Base-by-base conservation (phyloP, 306 rosid species). In the Geum urbanum region DNA sequence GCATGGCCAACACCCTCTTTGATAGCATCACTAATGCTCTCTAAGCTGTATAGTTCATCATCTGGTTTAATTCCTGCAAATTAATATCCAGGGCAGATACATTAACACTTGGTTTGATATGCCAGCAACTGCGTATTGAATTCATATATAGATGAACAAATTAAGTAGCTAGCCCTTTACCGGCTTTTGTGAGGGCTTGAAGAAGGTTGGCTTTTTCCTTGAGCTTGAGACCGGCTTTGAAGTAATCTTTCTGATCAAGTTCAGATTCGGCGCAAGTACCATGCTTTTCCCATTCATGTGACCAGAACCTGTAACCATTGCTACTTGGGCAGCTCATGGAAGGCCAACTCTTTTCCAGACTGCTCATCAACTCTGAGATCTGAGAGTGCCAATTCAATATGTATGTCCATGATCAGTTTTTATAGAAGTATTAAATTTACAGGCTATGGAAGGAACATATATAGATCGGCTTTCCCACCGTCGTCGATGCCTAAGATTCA, bases 241-340 rank as follows among this genome's bases (percentile, higher is more conserved):
- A 92, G 76, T 90, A 92, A 0, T 76, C 90, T 5, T 54, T 84
- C 51, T 88, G 95, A 50, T 88, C 91, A 8, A 90, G 81, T 43
- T 80, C 87, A 0, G 98, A 87, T 68, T 85, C 85, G 3, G 91
- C 52, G n/a, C 96, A 92, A 4, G 98, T 92, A 0, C 96, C 98
- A 24, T 90, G 96, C 63, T 92, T 92, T 47, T 88, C 83, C 98
- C 98, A 92, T 71, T 89, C 96, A 4, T 90, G 95, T n/a, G 96
- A 76, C 96, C 96, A 92, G 53, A 89, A 92, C 71, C 88, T 83
- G 16, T 76, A 5, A 3, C 89, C 92, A 20, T 87, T 85, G 85
- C 98, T 86, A 51, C 98, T 90, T 13, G 96, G 96, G 82, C 98
- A 90, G 72, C 92, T 88, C 16, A 92, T 74, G 1, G 98, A 83